Percentiles rank a stretch among this genome's conserved stretches.
Evolutionary conservation across 2,329 filamentous ascomycete species (phyloP).

Genomic region (Sporothrix humicola): DNA sequence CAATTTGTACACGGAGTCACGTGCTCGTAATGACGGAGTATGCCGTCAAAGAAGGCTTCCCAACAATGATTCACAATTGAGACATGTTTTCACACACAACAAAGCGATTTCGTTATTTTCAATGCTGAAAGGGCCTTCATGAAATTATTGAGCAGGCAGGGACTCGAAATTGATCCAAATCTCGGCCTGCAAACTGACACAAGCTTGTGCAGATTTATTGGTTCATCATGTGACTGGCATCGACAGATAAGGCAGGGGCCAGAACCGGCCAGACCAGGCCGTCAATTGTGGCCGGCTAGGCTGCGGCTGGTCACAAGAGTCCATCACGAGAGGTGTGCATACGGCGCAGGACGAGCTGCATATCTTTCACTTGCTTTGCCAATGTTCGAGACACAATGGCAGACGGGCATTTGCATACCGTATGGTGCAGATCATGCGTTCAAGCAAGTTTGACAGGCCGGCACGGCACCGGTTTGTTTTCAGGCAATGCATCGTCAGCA

Average conservation of each 20-base stretch:
- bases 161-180: neutral
- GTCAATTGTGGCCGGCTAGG: slow-evolving; percentile 12
- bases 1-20: neutral
- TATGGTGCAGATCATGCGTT: slow-evolving; percentile 10
- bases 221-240: neutral
- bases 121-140: too few relatives aligned
- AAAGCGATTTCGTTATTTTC: neutral
- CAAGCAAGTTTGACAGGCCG: neutral
- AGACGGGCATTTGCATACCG: neutral
- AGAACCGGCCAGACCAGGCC: neutral
- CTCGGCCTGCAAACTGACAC: neutral
- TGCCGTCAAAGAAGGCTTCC: too few relatives aligned
- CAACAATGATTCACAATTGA: slow-evolving; percentile 11
- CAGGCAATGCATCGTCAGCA: neutral
- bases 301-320: slow-evolving; percentile 11
- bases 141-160: too few relatives aligned
- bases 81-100: neutral
- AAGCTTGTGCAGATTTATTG: neutral
- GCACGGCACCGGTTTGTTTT: neutral
- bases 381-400: neutral
- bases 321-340: slow-evolving; percentile 22
- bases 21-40: neutral
- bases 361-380: neutral
- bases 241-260: slow-evolving; percentile 5
- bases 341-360: neutral